Evolutionary conservation across 495 filamentous ascomycete species (phyloP).

Genomic region (Aspergillus egyptiacus): DNA sequence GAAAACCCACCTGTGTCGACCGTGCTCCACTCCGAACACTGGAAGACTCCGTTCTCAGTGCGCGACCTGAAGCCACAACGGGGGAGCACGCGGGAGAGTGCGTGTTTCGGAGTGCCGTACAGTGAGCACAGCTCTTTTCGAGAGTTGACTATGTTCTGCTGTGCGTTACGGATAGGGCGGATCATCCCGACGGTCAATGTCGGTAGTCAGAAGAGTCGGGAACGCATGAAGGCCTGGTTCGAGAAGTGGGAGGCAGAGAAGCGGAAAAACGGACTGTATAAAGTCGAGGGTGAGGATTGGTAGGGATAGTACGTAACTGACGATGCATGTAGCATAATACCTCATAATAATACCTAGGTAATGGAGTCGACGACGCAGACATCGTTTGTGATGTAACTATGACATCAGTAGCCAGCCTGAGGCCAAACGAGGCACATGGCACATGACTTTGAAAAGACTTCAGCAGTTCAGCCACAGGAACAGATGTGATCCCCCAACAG

Average conservation of each 20-base stretch:
- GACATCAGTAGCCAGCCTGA: no score
- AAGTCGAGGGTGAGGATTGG: slow-evolving; percentile 25
- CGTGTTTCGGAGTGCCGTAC: slow-evolving; percentile 89
- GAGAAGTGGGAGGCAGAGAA: slow-evolving; percentile 84
- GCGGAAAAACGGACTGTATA: slow-evolving; percentile 70
- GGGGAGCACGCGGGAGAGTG: slow-evolving; percentile 67
- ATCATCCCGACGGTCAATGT: slow-evolving; percentile 95
- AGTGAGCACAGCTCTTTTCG: slow-evolving; percentile 91
- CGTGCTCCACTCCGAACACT: slow-evolving; percentile 66
- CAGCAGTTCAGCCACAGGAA: no score
- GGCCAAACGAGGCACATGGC: no score
- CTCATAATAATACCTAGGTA: no score
- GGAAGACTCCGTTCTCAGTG: slow-evolving; percentile 62
- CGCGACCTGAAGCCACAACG: slow-evolving; percentile 68
- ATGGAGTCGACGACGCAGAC: no score
- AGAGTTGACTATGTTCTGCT: slow-evolving; percentile 89
- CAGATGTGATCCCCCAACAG: no score
- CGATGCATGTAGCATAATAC: no score
- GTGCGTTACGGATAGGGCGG: slow-evolving; percentile 76
- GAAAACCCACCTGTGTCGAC: slow-evolving; percentile 59
- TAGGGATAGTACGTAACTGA: no score
- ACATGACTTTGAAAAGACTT: no score
- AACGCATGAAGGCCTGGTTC: slow-evolving; percentile 86
- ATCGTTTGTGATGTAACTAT: no score
- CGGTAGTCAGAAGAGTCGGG: slow-evolving; percentile 60